Base-by-base conservation (phyloP, 2,329 filamentous ascomycete species). In the Ophioceras dolichostomum region DNA sequence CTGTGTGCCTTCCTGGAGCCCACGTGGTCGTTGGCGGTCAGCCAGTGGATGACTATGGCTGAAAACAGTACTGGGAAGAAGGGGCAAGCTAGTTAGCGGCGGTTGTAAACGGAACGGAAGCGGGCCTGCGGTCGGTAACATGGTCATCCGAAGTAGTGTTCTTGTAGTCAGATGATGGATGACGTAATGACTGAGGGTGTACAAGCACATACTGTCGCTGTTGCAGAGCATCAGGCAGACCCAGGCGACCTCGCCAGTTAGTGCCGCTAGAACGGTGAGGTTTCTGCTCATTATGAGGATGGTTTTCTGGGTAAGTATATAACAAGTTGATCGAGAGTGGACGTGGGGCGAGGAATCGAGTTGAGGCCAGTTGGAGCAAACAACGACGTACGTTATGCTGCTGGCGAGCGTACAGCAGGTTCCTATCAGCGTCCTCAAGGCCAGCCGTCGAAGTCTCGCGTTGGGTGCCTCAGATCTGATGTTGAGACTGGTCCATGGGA, bases 61-160 rank as follows among this genome's bases (percentile, higher is more conserved):
- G 58, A 62, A 52, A 78, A 75, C 19, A 77, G 61, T 13, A 77
- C 71, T 73, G 14, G 17, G 36, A 10, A 13, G 30, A 17, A 32
- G 30, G 19, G 17, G 16, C n/a, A n/a, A n/a, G n/a, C n/a, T n/a
- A n/a, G 30, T 13, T 19, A 17, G 14, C 6, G 30, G 30, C n/a
- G 30, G 19, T 12, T 26, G 22, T 26, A 7, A 26, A 12, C 22
- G 22, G 12, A 26, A 8, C 8, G 12, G 8, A 12, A 26, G 22
- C 8, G 7, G 8, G 22, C 7, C 7, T 8, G 12, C 7, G 22
- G 12, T 26, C 22, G 12, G 22, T 7, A 12, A 26, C 7, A 26
- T 26, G 22, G 12, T 26, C 12, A n/a, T n/a, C n/a, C n/a, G n/a
- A n/a, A n/a, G 22, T 7, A 12, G 22, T 26, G 22, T 26, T 26